Base-by-base conservation (phyloP, 768 basidiomycete species). In the Russula sp. region DNA sequence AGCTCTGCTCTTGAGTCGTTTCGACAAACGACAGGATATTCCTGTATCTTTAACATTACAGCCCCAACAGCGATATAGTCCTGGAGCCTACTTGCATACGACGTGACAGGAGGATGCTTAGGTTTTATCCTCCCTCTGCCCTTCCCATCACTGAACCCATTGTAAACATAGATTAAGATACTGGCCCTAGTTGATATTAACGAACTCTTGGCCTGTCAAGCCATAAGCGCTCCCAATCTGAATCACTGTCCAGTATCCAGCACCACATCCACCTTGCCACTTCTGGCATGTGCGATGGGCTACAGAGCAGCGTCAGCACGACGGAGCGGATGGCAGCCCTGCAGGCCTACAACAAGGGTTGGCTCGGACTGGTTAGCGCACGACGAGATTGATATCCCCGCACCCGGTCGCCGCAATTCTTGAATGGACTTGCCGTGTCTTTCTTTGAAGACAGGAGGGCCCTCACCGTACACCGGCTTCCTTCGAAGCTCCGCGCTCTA, bases 191-290 rank as follows among this genome's bases (percentile, higher is more conserved):
- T 27, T 27, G 27, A 27, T 27, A 27, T 27, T 2, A 27, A 27
- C 27, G 27, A 27, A 27, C 27, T 27, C 27, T 27, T 27, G 27
- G 27, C 27, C 27, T 27, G 27, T 27, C 37, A 6, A 5, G 39
- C 39, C 13, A 2, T 14, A 40, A 13, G 39, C 14, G 11, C 39
- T 11, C 11, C 5, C 39, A 40, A 40, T 40, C 27, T 27, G 27
- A 27, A 27, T 27, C 27, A 27, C 39, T 40, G 16, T 10, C 20
- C 34, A 8, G 6, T 61, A 0, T 61, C 9, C 53, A 49, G 31
- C 32, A 61, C 37, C 53, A 61, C 47, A 61, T 61, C 54, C 35
- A 34, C 4, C 44, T 54, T 18, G 59, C 59, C 14, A 49, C 54
- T 7, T 61, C 45, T 37, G 37, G 60, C 11, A 48, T 47, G 53